Base-by-base conservation (phyloP, 371 early-diverging fungal species). In the Apophysomyces trapeziformis region DNA sequence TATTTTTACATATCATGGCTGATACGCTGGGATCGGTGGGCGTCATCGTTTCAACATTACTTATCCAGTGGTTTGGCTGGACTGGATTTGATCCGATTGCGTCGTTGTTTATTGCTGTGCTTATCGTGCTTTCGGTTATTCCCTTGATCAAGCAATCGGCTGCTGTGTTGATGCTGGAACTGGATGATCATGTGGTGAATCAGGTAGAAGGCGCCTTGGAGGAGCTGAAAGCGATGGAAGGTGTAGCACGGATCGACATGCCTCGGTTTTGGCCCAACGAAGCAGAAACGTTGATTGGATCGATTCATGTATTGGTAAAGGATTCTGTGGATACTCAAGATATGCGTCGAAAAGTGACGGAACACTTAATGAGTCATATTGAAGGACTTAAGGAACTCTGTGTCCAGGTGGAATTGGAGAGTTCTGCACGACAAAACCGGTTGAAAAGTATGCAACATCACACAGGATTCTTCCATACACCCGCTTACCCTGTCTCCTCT, bases 1-100 rank as follows among this genome's bases (percentile, higher is more conserved):
- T 98, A 54, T 98, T 97, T 74, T 75, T 98, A 66, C 99, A 98
- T 68, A 91, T 98, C 41, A 79, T 98, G 71, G 95, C 96, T 5
- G 99, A 98, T 77, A 95, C 97, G 1, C 82, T 98, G 13, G 99
- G 99, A 7, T 95, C 95, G 36, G 95, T 96, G 2, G 97, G 96
- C 57, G 97, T 98, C 1, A 96, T 98, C 61, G 86, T 95, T 16
- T 96, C 96, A 0, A 92, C 96, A 0, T 66, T 96, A n/a, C 72
- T 96, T 41, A 95, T 98, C 44, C 79, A 92, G 71, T 88, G 80
- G 77, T 95, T 92, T 74, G 96, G 94, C 5, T 96, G 97, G 97
- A 92, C 92, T 12, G 96, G 96, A 39, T 90, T 95, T 58, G 99
- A 98, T 75, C 97, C 99, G 0, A 85, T 96, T 54, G 95, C 96